Percentiles rank a stretch among this genome's conserved stretches.
Evolutionary conservation across 1,284 basidiomycete genomes (phyloP).

Genomic region (Marasmius oreades): DNA sequence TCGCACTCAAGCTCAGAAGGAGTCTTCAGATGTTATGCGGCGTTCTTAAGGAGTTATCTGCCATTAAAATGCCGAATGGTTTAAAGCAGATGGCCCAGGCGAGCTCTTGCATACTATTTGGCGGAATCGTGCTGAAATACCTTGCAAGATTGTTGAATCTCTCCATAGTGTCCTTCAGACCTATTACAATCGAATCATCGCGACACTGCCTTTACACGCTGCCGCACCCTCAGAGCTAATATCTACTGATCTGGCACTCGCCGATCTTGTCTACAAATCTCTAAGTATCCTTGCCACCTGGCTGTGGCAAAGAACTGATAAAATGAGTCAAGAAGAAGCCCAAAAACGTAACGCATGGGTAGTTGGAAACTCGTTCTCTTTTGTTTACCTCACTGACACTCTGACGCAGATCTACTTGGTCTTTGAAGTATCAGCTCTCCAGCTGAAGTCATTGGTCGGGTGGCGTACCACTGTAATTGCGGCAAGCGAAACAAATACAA

Average conservation of each 20-base stretch:
- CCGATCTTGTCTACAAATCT: constrained; percentile 70
- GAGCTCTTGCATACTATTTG: constrained; percentile 11
- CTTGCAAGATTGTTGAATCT: constrained; percentile 50
- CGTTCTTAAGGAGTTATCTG: constrained; percentile 65
- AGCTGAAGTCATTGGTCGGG: constrained; percentile 51
- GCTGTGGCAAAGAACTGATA: constrained; percentile 61
- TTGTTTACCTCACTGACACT: neutral
- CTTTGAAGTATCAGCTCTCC: constrained; percentile 54
- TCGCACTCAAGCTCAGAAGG: constrained; percentile 55
- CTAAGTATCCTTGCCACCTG: constrained; percentile 63
- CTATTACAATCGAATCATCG: constrained; percentile 56
- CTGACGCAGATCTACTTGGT: constrained; percentile 49
- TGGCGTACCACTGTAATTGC: constrained; percentile 26
- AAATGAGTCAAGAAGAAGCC: constrained; percentile 37
- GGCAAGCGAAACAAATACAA: constrained; percentile 24
- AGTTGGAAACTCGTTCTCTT: neutral
- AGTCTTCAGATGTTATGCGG: constrained; percentile 59
- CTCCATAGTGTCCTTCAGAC: constrained; percentile 48
- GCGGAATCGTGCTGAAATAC: neutral
- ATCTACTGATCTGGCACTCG: constrained; percentile 53
- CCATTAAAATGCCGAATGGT: constrained; percentile 63
- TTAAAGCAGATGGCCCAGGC: constrained; percentile 64
- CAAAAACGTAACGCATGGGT: constrained; percentile 53
- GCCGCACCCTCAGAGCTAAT: constrained; percentile 35
- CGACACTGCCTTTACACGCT: constrained; percentile 39